Conservation (phyloP, 345 rosid species). For the Gossypium raimondii region DNA sequence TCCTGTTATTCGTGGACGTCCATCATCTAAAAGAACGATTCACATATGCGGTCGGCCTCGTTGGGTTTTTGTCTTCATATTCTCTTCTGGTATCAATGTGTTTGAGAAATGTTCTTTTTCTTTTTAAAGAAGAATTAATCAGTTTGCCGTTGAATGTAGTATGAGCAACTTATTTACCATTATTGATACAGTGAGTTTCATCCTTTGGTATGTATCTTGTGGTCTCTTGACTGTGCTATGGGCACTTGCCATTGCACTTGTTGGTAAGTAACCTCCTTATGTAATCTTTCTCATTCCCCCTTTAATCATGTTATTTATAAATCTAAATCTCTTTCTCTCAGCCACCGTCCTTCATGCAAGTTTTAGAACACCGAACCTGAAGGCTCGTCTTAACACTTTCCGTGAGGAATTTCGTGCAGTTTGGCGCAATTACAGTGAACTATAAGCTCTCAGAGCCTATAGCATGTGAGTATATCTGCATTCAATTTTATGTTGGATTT, state of each 20-base stretch:
- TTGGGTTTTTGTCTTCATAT: slow-evolving; percentile 74
- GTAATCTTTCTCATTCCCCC: slow-evolving; percentile 7
- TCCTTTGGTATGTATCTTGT: slow-evolving; percentile 79
- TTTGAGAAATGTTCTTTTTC: background rate
- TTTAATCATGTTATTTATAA: background rate
- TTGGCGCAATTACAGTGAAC: slow-evolving; percentile 95
- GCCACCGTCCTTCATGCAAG: slow-evolving; percentile 88
- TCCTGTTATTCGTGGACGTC: slow-evolving; percentile 93
- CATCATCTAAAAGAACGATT: slow-evolving; percentile 75
- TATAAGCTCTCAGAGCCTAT: slow-evolving; percentile 37
- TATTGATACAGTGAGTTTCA: slow-evolving; percentile 49
- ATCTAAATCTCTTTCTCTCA: slow-evolving; percentile 23
- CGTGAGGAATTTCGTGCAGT: slow-evolving; percentile 94
- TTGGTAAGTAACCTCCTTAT: slow-evolving; percentile 43
- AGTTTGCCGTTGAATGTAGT: background rate
- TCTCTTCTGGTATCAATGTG: slow-evolving; percentile 56
- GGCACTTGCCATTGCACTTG: slow-evolving; percentile 78
- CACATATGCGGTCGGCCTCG: slow-evolving; percentile 85
- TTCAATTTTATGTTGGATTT: background rate
- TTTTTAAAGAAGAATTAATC: background rate
- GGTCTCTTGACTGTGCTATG: slow-evolving; percentile 76
- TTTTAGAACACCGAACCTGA: slow-evolving; percentile 90
- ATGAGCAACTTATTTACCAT: slow-evolving; percentile 5
- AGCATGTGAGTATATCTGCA: slow-evolving; percentile 25
- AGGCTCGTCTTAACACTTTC: slow-evolving; percentile 91